A percentile compares a stretch with the other conserved stretches of the same genome.
These are phyloP conservation scores for Kwoniella sp. DNA, from an alignment of 768 basidiomycete genomes.

Conservation along the genomic window DNA sequence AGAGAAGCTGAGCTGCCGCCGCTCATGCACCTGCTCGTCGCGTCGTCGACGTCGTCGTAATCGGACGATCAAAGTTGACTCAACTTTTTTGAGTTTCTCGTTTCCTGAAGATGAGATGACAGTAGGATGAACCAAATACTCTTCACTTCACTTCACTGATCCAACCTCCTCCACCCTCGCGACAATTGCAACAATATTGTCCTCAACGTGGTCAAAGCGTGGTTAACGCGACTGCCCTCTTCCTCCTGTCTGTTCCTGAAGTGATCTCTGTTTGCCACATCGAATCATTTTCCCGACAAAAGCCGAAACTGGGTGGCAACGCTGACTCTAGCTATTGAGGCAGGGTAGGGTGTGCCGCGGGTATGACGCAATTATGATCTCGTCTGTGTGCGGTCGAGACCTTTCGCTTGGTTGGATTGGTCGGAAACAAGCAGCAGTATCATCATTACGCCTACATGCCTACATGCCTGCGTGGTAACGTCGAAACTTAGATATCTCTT, in stretches of 20 bases:
- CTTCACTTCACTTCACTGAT: too few species aligned
- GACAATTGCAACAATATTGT: not conserved
- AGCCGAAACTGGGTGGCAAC: conserved; percentile 9
- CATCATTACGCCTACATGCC: too few species aligned
- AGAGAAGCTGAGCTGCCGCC: conserved; percentile 1
- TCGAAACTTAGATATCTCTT: conserved; percentile 5
- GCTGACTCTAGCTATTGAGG: too few species aligned
- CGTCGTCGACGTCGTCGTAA: conserved; percentile 5
- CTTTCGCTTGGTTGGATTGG: not conserved
- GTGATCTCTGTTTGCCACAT: conserved; percentile 3
- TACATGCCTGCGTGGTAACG: too few species aligned
- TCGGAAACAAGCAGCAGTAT: not conserved
- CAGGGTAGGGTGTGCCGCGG: not conserved
- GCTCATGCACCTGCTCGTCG: not conserved
- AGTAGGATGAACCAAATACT: not conserved
- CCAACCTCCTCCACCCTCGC: conserved; percentile 13
- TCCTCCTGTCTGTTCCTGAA: not conserved
- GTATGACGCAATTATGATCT: conserved; percentile 21
- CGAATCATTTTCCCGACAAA: not conserved
- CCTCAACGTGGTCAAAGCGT: not conserved
- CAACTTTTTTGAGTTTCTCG: not conserved
- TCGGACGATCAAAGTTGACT: not conserved
- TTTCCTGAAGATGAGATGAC: conserved; percentile 1
- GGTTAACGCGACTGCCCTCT: conserved; percentile 11
- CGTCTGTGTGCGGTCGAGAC: not conserved